A percentile compares a stretch with the other conserved stretches of the same genome.
Evolutionary conservation across 768 basidiomycete species (phyloP).

Genomic region (Amanita jacksonii): DNA sequence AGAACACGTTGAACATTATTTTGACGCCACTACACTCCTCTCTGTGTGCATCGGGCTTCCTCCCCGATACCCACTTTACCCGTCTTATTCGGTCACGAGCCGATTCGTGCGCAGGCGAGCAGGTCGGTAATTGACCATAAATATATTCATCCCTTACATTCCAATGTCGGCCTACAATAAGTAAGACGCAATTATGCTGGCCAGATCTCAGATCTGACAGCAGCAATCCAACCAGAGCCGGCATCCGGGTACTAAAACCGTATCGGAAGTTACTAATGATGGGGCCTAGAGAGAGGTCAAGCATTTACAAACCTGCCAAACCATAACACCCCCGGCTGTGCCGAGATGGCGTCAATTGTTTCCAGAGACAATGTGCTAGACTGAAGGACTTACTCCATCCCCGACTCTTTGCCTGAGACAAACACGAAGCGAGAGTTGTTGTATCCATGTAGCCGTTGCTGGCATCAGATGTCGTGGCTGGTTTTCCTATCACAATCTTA

Average conservation of each 20-base stretch:
- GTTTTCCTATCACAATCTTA: slow-evolving; percentile 58
- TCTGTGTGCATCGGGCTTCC: no score
- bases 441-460: slow-evolving; percentile 55
- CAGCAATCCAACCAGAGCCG: slow-evolving; percentile 24
- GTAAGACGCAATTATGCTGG: no score
- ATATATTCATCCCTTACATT: no score
- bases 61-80: no score
- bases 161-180: no score
- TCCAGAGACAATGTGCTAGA: no score
- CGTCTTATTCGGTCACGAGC: no score
- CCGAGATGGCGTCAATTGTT: background rate
- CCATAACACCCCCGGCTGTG: slow-evolving; percentile 27
- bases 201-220: slow-evolving; percentile 1
- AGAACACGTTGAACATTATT: no score
- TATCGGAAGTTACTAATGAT: background rate
- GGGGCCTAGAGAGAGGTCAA: no score
- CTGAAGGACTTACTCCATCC: slow-evolving; percentile 73
- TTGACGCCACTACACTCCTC: no score
- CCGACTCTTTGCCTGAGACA: slow-evolving; percentile 44
- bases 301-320: slow-evolving; percentile 24
- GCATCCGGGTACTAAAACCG: slow-evolving; percentile 21
- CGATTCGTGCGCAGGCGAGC: no score
- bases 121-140: no score
- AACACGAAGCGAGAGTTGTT: slow-evolving; percentile 47
- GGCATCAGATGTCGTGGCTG: slow-evolving; percentile 41